Conservation (phyloP, 306 rosid genomes). For the Psophocarpus tetragonolobus region DNA sequence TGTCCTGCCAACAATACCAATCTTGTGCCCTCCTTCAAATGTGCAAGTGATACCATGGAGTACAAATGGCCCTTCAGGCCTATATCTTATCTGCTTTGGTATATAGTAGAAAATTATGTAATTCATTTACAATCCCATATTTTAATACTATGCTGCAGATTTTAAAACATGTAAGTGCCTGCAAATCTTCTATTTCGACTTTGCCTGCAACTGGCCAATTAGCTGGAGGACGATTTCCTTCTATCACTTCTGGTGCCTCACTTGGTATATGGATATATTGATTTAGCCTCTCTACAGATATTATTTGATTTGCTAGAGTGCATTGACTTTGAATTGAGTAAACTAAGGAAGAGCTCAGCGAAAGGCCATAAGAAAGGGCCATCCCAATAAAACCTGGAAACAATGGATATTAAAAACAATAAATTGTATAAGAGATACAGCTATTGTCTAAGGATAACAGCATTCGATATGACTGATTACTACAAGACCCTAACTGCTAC, state of each 20-base stretch:
- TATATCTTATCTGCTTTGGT: constrained; percentile 56
- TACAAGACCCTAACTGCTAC: background rate
- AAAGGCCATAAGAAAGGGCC: constrained; percentile 88
- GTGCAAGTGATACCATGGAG: constrained; percentile 74
- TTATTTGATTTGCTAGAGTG: constrained; percentile 57
- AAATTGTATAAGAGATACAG: background rate
- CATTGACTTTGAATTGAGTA: constrained; percentile 66
- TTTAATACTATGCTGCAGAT: background rate
- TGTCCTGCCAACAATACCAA: no score
- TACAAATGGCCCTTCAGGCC: constrained; percentile 61
- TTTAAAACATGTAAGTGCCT: constrained; percentile 40
- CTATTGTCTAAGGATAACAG: background rate
- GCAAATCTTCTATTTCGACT: constrained; percentile 63
- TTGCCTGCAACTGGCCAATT: constrained; percentile 71
- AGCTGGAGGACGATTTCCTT: constrained; percentile 59
- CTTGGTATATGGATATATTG: constrained; percentile 70
- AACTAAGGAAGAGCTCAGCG: constrained; percentile 47
- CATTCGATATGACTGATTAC: background rate
- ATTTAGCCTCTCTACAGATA: constrained; percentile 72
- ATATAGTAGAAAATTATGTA: background rate
- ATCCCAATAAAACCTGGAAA: constrained; percentile 69
- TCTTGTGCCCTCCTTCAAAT: no score
- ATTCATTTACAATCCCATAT: background rate
- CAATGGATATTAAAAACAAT: background rate
- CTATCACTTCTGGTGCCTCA: constrained; percentile 62